Conservation (phyloP, 108 stramenopile genomes). For the Bacterosira constricta region DNA sequence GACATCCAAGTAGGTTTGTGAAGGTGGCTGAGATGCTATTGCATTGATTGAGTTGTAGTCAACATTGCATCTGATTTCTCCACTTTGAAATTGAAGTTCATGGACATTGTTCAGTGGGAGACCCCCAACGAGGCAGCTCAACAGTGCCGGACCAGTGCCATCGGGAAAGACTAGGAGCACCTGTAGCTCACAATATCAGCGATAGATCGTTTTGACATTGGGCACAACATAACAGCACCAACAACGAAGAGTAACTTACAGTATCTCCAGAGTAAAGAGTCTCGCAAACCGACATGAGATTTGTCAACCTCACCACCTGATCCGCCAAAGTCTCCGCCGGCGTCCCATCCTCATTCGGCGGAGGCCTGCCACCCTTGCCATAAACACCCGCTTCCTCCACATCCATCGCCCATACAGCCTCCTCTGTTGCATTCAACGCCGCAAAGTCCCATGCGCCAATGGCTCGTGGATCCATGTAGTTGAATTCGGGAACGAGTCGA, state of each 20-base stretch:
- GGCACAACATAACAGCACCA: neutral
- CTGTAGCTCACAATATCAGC: neutral
- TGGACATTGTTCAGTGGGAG: conserved; percentile 72
- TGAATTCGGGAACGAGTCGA: conserved; percentile 80
- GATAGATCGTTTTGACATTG: neutral
- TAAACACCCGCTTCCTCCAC: conserved; percentile 61
- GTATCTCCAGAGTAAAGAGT: conserved; percentile 79
- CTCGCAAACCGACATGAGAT: conserved; percentile 73
- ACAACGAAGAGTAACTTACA: neutral
- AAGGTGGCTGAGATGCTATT: conserved; percentile 11
- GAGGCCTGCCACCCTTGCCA: conserved; percentile 63
- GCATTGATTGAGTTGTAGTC: conserved; percentile 36
- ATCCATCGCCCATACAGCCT: conserved; percentile 80
- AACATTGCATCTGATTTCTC: conserved; percentile 69
- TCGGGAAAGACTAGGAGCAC: conserved; percentile 77
- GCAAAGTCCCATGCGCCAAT: conserved; percentile 78
- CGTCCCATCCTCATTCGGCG: conserved; percentile 83
- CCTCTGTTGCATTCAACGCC: conserved; percentile 40
- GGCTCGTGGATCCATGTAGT: conserved; percentile 80
- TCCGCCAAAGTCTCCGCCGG: conserved; percentile 78
- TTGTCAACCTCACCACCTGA: conserved; percentile 71
- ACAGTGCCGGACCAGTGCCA: conserved; percentile 76
- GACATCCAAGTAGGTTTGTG: conserved; percentile 25
- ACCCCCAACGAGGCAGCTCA: conserved; percentile 80
- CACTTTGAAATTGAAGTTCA: conserved; percentile 64